phyloP scores from a whole-genome alignment of 2,329 filamentous ascomycete genomes.

The Phoma herbarum region DNA sequence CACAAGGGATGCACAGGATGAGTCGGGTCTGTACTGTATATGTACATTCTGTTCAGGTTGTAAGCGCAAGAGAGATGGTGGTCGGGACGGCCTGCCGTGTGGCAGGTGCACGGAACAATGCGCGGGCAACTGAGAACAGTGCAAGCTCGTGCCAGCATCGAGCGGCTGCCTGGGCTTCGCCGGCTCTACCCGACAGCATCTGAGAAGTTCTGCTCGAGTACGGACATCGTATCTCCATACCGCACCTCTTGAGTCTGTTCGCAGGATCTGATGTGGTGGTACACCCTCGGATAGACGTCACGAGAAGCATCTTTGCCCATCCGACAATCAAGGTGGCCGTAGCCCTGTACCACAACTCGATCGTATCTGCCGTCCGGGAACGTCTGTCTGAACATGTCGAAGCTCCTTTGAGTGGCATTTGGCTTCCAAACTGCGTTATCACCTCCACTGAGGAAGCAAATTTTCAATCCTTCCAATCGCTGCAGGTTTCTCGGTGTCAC shows the following conservation, averaged over 20 bases:
- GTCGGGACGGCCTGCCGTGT: slow-evolving; percentile 1
- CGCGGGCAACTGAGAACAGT: not conserved
- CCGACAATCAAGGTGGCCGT: slow-evolving; percentile 70
- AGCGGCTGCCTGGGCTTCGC: not conserved
- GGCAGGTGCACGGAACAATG: not conserved
- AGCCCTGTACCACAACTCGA: slow-evolving; percentile 63
- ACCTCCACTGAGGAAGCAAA: slow-evolving; percentile 26
- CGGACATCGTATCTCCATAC: not conserved
- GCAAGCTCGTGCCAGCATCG: not conserved
- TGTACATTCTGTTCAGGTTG: slow-evolving; percentile 6
- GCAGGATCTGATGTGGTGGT: slow-evolving; percentile 14
- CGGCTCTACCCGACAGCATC: not conserved
- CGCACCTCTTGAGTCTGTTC: not conserved
- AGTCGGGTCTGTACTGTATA: not conserved
- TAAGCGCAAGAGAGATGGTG: slow-evolving; percentile 2
- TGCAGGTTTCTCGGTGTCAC: slow-evolving; percentile 18
- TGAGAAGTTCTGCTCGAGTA: not conserved
- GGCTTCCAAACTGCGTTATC: slow-evolving; percentile 64
- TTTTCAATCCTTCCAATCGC: slow-evolving; percentile 21
- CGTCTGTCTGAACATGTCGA: slow-evolving; percentile 61
- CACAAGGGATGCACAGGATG: slow-evolving; percentile 1
- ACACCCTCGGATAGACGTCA: slow-evolving; percentile 66
- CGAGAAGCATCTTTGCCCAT: slow-evolving; percentile 67
- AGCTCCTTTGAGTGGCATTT: slow-evolving; percentile 63
- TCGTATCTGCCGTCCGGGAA: slow-evolving; percentile 62